phyloP scores from a whole-genome alignment of 768 basidiomycete genomes.

The Holtermannia corniformis region DNA sequence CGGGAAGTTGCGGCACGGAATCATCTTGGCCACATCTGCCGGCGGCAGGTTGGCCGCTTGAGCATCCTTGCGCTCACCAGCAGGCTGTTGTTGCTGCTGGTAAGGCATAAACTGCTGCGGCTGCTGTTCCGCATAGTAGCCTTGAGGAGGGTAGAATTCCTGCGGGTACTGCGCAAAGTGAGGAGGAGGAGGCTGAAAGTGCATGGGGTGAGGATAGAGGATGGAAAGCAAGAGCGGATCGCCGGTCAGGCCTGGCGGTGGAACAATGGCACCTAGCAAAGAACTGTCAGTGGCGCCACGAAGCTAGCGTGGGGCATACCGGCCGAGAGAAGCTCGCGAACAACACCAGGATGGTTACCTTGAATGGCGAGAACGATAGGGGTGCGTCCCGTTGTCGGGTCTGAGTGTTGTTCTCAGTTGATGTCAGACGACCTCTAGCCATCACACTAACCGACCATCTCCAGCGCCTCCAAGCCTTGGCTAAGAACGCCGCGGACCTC shows the following conservation, averaged over 20 bases:
- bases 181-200: constrained; percentile 17
- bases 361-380: constrained; percentile 40
- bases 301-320: not conserved
- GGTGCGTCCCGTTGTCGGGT: constrained; percentile 34
- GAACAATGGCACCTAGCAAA: constrained; percentile 31
- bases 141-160: not conserved
- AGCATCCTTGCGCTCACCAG: not conserved
- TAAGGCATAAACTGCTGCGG: not conserved
- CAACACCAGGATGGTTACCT: constrained; percentile 33
- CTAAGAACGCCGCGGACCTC: constrained; percentile 32
- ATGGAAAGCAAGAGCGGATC: constrained; percentile 34
- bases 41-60: constrained; percentile 35
- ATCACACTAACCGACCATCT: constrained; percentile 31
- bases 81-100: too few relatives aligned
- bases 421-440: not conserved
- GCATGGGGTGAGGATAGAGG: constrained; percentile 33
- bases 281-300: not conserved
- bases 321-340: constrained; percentile 32
- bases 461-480: constrained; percentile 27
- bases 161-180: not conserved
- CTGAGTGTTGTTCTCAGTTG: constrained; percentile 13
- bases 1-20: constrained; percentile 43
- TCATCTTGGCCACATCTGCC: constrained; percentile 39
- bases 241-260: constrained; percentile 35
- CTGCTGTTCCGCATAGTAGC: not conserved